Evolutionary conservation across 345 rosid species (phyloP).

Genomic region (Acer campestre): DNA sequence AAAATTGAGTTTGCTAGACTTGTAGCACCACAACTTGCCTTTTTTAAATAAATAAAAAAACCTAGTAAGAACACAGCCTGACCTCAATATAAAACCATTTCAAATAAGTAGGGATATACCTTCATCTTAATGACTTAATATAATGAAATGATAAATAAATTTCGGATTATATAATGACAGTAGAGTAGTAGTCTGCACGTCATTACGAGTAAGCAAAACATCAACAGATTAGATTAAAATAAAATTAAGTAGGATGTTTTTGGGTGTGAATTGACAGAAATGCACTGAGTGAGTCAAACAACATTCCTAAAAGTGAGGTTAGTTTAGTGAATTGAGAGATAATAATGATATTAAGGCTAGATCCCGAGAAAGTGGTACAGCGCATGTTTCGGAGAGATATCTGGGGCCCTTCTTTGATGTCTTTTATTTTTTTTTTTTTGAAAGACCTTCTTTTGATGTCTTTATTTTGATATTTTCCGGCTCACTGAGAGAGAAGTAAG

Average conservation of each 20-base stretch:
- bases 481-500: background rate
- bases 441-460: background rate
- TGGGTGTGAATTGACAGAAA: background rate
- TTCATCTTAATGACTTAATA: background rate
- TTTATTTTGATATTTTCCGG: background rate
- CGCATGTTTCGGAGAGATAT: constrained; percentile 40
- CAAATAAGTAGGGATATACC: background rate
- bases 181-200: background rate
- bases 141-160: too few relatives aligned
- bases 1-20: too few relatives aligned
- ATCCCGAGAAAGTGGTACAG: constrained; percentile 13
- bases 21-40: too few relatives aligned
- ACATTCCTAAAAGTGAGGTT: constrained; percentile 8
- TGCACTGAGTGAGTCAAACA: background rate
- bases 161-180: background rate
- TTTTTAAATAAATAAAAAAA: too few relatives aligned
- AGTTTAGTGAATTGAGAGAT: constrained; percentile 11
- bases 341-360: background rate
- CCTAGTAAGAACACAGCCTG: too few relatives aligned
- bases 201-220: constrained; percentile 9
- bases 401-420: constrained; percentile 12
- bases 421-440: background rate
- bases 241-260: background rate
- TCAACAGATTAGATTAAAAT: background rate
- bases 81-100: too few relatives aligned